Conservation (phyloP, 2,329 filamentous ascomycete genomes). For the Paecilomyces sp. region DNA sequence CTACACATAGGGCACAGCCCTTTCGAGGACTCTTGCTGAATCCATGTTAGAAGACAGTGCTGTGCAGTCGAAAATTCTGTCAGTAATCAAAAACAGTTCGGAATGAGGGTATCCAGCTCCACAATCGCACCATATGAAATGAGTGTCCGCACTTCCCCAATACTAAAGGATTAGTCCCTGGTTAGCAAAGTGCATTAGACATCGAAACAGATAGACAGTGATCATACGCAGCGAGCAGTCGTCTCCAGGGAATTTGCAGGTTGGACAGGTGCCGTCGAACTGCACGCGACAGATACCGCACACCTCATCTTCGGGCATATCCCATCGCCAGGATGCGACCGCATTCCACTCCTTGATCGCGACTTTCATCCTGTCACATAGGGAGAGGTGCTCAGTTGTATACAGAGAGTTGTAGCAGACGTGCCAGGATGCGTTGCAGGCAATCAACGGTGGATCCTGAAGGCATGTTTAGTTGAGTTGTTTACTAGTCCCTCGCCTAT, state of each 20-base stretch:
- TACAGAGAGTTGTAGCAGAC: background rate
- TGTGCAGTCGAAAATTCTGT: constrained; percentile 27
- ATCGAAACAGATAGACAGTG: background rate
- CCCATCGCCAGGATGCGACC: constrained; percentile 95
- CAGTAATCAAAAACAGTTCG: constrained; percentile 1
- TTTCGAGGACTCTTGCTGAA: constrained; percentile 86
- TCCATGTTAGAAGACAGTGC: constrained; percentile 86
- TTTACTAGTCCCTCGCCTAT: background rate
- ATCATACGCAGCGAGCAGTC: constrained; percentile 75
- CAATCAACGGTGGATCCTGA: background rate
- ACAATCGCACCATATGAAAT: constrained; percentile 75
- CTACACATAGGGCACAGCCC: constrained; percentile 97
- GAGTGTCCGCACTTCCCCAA: constrained; percentile 96
- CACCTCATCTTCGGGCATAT: constrained; percentile 93
- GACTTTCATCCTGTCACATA: constrained; percentile 73
- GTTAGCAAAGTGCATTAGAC: background rate
- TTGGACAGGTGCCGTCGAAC: constrained; percentile 95
- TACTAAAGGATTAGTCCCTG: constrained; percentile 46
- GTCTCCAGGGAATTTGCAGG: constrained; percentile 95
- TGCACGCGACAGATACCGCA: constrained; percentile 98
- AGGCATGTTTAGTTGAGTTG: background rate
- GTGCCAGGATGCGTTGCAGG: background rate
- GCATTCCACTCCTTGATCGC: constrained; percentile 89
- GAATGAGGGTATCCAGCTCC: constrained; percentile 6
- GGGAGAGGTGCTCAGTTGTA: constrained; percentile 2